A percentile compares a stretch with the other conserved stretches of the same genome.
Conservation (phyloP, 2,329 filamentous ascomycete genomes). For the Penicillium sp. region DNA sequence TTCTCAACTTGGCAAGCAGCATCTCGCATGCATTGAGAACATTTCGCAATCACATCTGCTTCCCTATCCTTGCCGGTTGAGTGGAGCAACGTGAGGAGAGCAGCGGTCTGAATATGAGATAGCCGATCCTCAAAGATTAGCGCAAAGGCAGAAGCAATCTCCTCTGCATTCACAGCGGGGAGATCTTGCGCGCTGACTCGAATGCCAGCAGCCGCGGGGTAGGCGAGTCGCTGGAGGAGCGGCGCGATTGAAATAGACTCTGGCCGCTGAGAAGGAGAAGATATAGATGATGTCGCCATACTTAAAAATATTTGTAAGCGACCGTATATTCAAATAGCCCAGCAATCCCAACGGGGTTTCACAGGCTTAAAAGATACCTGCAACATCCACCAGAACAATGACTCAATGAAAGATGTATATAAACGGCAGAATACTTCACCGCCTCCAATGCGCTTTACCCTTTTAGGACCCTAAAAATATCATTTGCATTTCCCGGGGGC, state of each 20-base stretch:
- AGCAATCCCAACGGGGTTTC: neutral
- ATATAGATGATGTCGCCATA: constrained; percentile 5
- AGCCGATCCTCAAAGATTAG: constrained; percentile 88
- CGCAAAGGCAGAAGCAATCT: constrained; percentile 86
- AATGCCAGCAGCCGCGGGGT: constrained; percentile 43
- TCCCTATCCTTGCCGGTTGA: constrained; percentile 83
- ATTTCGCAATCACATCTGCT: constrained; percentile 81
- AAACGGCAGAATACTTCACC: constrained; percentile 19
- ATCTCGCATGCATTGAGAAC: constrained; percentile 77
- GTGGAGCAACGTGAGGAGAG: constrained; percentile 85
- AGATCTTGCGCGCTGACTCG: constrained; percentile 74
- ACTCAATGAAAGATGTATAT: constrained; percentile 12
- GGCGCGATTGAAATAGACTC: constrained; percentile 47
- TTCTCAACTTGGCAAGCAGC: constrained; percentile 72
- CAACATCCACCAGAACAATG: neutral
- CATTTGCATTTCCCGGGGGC: constrained; percentile 16
- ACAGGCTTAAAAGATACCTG: neutral
- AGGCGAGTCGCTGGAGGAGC: constrained; percentile 48
- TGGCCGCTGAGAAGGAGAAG: constrained; percentile 28
- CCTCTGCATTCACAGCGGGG: constrained; percentile 71
- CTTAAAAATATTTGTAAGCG: neutral
- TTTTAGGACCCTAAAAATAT: constrained; percentile 25
- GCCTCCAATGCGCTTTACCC: constrained; percentile 11
- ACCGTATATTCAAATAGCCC: neutral
- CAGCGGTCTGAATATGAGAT: constrained; percentile 82